Conservation (phyloP, 495 filamentous ascomycete species). For the Pyrenopolyporus hunteri region DNA sequence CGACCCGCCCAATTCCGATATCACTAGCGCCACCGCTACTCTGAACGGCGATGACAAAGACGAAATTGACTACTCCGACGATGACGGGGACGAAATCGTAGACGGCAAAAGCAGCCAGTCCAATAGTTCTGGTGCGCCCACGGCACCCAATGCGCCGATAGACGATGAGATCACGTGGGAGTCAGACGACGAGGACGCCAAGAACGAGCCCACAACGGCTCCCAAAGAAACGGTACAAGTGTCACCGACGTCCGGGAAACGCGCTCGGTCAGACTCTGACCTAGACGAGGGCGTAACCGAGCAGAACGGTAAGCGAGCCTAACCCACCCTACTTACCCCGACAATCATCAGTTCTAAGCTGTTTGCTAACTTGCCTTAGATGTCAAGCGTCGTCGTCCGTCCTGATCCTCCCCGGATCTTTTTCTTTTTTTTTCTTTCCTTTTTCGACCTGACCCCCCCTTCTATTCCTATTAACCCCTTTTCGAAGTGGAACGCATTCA, state of each 20-base stretch:
- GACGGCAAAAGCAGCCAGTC: conserved; percentile 14
- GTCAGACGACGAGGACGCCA: conserved; percentile 50
- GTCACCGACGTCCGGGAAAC: conserved; percentile 40
- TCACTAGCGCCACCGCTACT: conserved; percentile 51
- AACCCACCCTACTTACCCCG: no score
- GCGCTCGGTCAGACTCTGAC: conserved; percentile 36
- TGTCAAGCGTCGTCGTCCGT: conserved; percentile 57
- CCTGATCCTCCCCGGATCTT: conserved; percentile 39
- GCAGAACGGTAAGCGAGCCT: conserved; percentile 51
- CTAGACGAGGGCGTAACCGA: conserved; percentile 31
- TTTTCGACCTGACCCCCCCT: no score
- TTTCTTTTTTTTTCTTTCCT: conserved; percentile 13
- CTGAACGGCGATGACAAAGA: conserved; percentile 50
- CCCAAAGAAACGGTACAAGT: conserved; percentile 42
- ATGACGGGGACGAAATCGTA: conserved; percentile 35
- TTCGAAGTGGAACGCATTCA: conserved; percentile 16
- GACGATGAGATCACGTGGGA: conserved; percentile 54
- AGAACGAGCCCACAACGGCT: conserved; percentile 30
- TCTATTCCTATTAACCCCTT: no score
- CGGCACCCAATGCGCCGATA: conserved; percentile 15
- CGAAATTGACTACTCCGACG: conserved; percentile 56
- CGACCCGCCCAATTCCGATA: conserved; percentile 33
- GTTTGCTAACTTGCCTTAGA: conserved; percentile 46
- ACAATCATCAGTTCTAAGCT: neutral
- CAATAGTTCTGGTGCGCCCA: conserved; percentile 5